Evolutionary conservation across 139 green algal species (phyloP).

Genomic region (Eudorina sp.): DNA sequence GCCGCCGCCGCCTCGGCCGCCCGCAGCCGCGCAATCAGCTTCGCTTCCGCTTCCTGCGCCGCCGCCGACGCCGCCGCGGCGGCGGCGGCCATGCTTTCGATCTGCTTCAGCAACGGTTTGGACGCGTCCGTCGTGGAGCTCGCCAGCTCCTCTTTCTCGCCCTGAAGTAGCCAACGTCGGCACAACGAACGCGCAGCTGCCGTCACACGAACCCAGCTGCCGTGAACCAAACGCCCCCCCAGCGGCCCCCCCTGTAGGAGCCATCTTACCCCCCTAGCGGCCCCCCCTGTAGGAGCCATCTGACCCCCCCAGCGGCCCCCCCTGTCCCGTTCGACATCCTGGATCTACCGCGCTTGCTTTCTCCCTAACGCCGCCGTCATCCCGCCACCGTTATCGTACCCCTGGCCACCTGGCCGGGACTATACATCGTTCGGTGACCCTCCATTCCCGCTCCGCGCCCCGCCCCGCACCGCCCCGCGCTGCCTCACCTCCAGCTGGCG

Average conservation of each 20-base stretch:
- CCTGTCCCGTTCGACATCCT: too few relatives aligned
- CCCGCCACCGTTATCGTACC: too few relatives aligned
- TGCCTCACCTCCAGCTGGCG: slow-evolving; percentile 47
- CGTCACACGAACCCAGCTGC: too few relatives aligned
- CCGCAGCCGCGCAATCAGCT: slow-evolving; percentile 28
- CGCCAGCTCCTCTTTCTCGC: slow-evolving; percentile 51
- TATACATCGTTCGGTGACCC: background rate
- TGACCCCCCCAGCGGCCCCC: too few relatives aligned
- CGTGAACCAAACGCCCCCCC: too few relatives aligned
- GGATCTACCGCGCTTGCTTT: too few relatives aligned
- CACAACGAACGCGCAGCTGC: too few relatives aligned
- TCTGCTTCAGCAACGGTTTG: slow-evolving; percentile 61
- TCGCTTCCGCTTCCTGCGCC: slow-evolving; percentile 39
- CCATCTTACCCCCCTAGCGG: too few relatives aligned
- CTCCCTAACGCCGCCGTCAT: too few relatives aligned
- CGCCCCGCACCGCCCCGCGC: background rate
- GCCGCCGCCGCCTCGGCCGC: slow-evolving; percentile 42
- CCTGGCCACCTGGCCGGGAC: too few relatives aligned
- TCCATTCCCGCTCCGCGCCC: background rate
- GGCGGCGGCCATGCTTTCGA: slow-evolving; percentile 57
- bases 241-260: too few relatives aligned
- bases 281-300: too few relatives aligned
- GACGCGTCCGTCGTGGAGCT: slow-evolving; percentile 39
- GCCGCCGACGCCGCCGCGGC: slow-evolving; percentile 40
- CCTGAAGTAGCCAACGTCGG: slow-evolving; percentile 7